Evolutionary conservation across 139 green algal genomes (phyloP).

Genomic region (Coelastrella sp.): DNA sequence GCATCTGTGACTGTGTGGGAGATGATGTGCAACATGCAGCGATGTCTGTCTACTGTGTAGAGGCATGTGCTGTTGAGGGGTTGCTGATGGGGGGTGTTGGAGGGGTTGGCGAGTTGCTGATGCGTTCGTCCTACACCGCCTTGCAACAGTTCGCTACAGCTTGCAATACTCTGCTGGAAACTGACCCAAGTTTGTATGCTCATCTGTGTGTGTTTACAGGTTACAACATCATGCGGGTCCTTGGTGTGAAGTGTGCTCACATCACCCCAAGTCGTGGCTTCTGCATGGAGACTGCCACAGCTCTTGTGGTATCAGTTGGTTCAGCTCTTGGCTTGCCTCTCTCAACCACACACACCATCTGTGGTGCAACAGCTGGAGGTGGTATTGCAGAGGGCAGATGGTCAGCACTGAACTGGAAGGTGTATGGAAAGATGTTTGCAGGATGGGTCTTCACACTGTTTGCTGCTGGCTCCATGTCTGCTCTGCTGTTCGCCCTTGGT

Average conservation of each 20-base stretch:
- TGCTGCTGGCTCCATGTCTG: constrained; percentile 23
- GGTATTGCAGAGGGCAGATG: constrained; percentile 34
- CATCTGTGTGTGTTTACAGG: background rate
- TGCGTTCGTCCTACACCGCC: no score
- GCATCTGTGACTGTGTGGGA: no score
- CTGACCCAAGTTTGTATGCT: no score
- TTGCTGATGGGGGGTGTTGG: no score
- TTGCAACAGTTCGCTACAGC: no score
- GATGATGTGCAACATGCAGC: no score
- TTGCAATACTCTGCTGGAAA: constrained; percentile 25
- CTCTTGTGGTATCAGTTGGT: constrained; percentile 65
- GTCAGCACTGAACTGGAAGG: constrained; percentile 30
- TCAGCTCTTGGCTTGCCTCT: constrained; percentile 52
- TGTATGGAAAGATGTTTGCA: constrained; percentile 18
- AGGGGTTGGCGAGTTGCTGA: no score
- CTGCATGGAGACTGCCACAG: constrained; percentile 71
- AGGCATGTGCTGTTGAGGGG: no score
- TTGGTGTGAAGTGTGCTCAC: constrained; percentile 44
- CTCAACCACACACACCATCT: constrained; percentile 62
- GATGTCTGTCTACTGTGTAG: no score
- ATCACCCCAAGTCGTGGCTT: constrained; percentile 77
- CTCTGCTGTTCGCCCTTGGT: constrained; percentile 26
- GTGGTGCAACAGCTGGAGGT: constrained; percentile 46
- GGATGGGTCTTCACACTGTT: constrained; percentile 47
- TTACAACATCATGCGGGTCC: constrained; percentile 54